Evolutionary conservation across 2,329 filamentous ascomycete genomes (phyloP).

Genomic region (Xylaria arbuscula): DNA sequence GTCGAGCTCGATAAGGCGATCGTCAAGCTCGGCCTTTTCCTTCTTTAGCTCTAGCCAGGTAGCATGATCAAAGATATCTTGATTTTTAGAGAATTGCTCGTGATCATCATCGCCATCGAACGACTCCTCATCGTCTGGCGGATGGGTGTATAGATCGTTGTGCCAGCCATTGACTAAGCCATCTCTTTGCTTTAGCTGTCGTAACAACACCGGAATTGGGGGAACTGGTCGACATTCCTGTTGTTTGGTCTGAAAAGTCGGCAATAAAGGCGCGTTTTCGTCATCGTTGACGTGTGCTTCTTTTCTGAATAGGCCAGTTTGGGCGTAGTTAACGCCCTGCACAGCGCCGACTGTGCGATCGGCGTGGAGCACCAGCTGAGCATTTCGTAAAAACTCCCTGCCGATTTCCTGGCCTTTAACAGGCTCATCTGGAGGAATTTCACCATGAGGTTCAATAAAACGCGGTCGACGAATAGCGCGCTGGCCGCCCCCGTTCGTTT

Average conservation of each 20-base stretch:
- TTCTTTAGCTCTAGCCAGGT: conserved; percentile 39
- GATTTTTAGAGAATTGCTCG: conserved; percentile 29
- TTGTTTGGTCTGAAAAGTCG: conserved; percentile 58
- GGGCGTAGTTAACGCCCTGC: conserved; percentile 64
- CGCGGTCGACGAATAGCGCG: conserved; percentile 58
- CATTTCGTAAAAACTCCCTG: conserved; percentile 52
- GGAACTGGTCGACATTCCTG: conserved; percentile 50
- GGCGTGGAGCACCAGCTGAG: conserved; percentile 56
- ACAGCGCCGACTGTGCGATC: conserved; percentile 65
- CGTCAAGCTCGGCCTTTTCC: conserved; percentile 43
- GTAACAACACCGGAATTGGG: background rate
- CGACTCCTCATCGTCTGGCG: background rate
- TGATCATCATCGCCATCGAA: conserved; percentile 4
- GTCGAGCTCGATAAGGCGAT: conserved; percentile 40
- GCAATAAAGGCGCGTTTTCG: conserved; percentile 57
- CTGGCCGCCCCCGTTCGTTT: conserved; percentile 47
- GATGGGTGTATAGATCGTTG: background rate
- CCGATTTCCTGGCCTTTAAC: conserved; percentile 47
- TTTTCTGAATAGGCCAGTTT: conserved; percentile 58
- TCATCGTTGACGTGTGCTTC: conserved; percentile 63
- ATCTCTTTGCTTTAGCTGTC: background rate
- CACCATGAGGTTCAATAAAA: conserved; percentile 62
- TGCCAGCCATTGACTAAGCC: conserved; percentile 7
- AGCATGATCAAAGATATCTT: conserved; percentile 31
- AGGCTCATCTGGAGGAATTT: conserved; percentile 55